phyloP scores from a whole-genome alignment of 768 basidiomycete species.

The Cystofilobasidium bisporidii region DNA sequence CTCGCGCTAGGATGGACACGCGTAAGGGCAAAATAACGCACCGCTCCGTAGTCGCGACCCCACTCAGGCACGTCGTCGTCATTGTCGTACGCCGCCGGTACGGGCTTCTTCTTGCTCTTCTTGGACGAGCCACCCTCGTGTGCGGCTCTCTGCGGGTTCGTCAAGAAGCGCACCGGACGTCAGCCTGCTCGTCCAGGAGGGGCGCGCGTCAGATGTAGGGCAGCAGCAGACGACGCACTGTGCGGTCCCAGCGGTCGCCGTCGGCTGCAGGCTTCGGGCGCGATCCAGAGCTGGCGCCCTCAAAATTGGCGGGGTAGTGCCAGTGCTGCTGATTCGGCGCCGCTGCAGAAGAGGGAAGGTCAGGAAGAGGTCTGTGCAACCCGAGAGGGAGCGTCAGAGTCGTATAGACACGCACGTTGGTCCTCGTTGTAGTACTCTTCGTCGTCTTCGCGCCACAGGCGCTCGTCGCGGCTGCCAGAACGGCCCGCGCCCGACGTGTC shows the following conservation, averaged over 20 bases:
- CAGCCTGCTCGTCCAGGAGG: not conserved
- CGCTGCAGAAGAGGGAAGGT: conserved; percentile 16
- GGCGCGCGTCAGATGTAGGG: not conserved
- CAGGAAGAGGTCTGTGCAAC: not conserved
- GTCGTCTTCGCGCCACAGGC: conserved; percentile 37
- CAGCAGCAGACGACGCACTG: not conserved
- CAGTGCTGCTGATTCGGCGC: conserved; percentile 40
- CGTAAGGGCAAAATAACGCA: not conserved
- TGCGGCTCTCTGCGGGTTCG: conserved; percentile 24
- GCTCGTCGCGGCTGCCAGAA: conserved; percentile 30
- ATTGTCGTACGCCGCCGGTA: conserved; percentile 30
- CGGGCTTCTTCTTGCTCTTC: conserved; percentile 26
- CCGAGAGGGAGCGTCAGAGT: not conserved
- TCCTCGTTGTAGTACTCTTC: conserved; percentile 38
- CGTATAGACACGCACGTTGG: not conserved
- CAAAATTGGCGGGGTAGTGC: conserved; percentile 42
- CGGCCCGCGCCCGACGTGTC: conserved; percentile 24
- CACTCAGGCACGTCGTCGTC: conserved; percentile 39
- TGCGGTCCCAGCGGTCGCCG: conserved; percentile 26
- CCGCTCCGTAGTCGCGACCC: conserved; percentile 39
- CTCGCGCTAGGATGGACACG: not conserved
- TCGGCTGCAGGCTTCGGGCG: conserved; percentile 20
- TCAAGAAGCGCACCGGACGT: conserved; percentile 15
- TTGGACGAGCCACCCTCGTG: conserved; percentile 20
- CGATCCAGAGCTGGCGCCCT: conserved; percentile 31